Conservation (phyloP, 108 stramenopile species). For the Discostella stelligeroides region DNA sequence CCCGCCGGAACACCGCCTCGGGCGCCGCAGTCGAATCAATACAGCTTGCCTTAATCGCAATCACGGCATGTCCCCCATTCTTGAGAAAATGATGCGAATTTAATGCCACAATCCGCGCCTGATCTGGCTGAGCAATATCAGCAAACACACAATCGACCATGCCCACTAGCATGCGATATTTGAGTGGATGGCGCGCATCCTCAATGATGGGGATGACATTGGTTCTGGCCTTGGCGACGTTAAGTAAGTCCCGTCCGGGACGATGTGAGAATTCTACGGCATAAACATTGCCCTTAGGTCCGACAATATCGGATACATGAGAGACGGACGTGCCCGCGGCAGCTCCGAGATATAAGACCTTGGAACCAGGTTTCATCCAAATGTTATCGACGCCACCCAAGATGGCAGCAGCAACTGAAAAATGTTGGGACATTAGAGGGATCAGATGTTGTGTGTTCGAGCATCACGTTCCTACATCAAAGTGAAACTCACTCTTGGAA, state of each 20-base stretch:
- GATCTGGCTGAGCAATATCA: conserved; percentile 99
- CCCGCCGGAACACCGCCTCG: conserved; percentile 96
- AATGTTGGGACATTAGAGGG: no score
- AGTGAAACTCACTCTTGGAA: conserved; percentile 86
- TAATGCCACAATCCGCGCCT: conserved; percentile 98
- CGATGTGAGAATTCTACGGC: conserved; percentile 99
- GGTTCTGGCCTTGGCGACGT: conserved; percentile 97
- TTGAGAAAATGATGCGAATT: conserved; percentile 99
- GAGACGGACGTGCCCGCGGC: conserved; percentile 99
- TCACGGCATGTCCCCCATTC: conserved; percentile 98
- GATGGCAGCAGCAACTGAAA: conserved; percentile 98
- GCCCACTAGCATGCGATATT: conserved; percentile 99
- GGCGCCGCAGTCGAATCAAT: conserved; percentile 99
- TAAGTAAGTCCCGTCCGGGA: conserved; percentile 98
- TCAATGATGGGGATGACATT: conserved; percentile 99
- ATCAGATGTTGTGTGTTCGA: no score
- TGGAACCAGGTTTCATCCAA: conserved; percentile 95
- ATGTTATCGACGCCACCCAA: conserved; percentile 98
- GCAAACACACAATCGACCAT: conserved; percentile 99
- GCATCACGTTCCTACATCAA: not conserved
- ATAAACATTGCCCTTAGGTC: conserved; percentile 96
- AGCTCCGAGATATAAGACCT: conserved; percentile 99
- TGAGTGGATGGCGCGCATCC: conserved; percentile 99
- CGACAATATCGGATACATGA: conserved; percentile 99
- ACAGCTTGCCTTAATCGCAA: conserved; percentile 99